phyloP scores from a whole-genome alignment of 331 rosid genomes.

The Rhamnella rubrinervis region DNA sequence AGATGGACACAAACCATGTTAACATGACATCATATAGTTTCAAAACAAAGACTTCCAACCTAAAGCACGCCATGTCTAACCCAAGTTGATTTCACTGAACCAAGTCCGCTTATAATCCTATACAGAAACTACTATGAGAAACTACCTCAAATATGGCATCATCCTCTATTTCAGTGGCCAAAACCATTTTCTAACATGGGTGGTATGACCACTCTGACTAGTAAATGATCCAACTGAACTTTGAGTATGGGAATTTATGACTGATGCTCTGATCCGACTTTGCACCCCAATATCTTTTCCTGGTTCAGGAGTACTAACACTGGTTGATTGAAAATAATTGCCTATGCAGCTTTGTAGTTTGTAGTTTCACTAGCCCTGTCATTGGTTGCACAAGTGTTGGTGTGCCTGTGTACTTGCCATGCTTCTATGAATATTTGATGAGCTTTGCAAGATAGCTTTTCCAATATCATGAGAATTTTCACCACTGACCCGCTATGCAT shows the following conservation, averaged over 20 bases:
- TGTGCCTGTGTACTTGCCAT: conserved; percentile 17
- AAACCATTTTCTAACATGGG: conserved; percentile 30
- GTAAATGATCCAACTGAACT: conserved; percentile 36
- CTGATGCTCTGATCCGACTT: conserved; percentile 36
- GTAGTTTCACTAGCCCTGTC: conserved; percentile 30
- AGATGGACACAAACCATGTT: too few species aligned
- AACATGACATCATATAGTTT: neutral
- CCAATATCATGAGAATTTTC: conserved; percentile 28
- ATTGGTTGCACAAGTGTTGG: conserved; percentile 23
- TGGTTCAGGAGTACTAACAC: conserved; percentile 25
- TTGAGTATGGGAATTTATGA: conserved; percentile 37
- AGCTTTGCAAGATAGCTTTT: conserved; percentile 32
- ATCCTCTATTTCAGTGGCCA: conserved; percentile 41
- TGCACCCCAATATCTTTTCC: conserved; percentile 28
- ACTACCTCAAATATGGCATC: conserved; percentile 78
- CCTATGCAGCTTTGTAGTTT: conserved; percentile 3
- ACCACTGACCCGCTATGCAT: conserved; percentile 29
- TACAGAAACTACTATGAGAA: neutral
- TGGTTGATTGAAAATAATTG: conserved; percentile 29
- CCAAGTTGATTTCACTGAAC: conserved; percentile 22
- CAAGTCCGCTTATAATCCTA: conserved; percentile 7
- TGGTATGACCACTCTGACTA: conserved; percentile 27
- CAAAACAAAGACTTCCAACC: neutral
- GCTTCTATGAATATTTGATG: conserved; percentile 27
- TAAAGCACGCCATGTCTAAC: neutral